These are phyloP conservation scores for Cordyceps farinosa DNA, from an alignment of 2,329 filamentous ascomycete species.

Conservation along the genomic window DNA sequence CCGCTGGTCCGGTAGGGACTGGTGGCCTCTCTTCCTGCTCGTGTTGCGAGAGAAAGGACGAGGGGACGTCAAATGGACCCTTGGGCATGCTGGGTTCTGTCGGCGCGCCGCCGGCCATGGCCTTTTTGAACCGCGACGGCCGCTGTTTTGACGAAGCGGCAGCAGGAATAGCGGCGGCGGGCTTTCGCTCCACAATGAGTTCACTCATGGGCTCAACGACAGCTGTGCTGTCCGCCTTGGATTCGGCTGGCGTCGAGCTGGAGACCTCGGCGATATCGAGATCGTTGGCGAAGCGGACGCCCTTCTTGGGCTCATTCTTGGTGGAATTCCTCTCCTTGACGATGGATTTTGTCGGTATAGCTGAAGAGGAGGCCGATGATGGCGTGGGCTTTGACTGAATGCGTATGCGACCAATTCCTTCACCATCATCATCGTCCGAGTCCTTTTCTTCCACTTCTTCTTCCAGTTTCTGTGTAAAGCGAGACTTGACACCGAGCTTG, in stretches of 20 bases:
- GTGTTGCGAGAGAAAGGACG: slow-evolving; percentile 34
- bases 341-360: slow-evolving; percentile 31
- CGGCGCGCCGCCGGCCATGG: slow-evolving; percentile 20
- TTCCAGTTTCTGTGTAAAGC: slow-evolving; percentile 51
- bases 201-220: slow-evolving; percentile 50
- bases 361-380: slow-evolving; percentile 21
- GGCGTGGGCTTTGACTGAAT: slow-evolving; percentile 27
- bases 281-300: slow-evolving; percentile 73
- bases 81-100: slow-evolving; percentile 28
- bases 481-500: slow-evolving; percentile 60
- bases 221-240: slow-evolving; percentile 27
- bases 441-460: slow-evolving; percentile 41
- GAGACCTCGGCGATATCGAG: slow-evolving; percentile 63
- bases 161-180: slow-evolving; percentile 21
- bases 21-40: slow-evolving; percentile 30
- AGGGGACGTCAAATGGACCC: slow-evolving; percentile 43
- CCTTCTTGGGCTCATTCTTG: slow-evolving; percentile 51
- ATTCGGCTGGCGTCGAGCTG: slow-evolving; percentile 18
- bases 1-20: slow-evolving; percentile 48
- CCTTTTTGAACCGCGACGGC: slow-evolving; percentile 52
- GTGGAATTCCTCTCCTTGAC: slow-evolving; percentile 30
- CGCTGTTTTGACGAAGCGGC: slow-evolving; percentile 30
- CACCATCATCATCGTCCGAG: slow-evolving; percentile 39
- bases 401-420: slow-evolving; percentile 56
- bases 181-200: slow-evolving; percentile 45